These are phyloP conservation scores for Marasmius sp. DNA, from an alignment of 1,284 basidiomycete species.

Conservation along the genomic window DNA sequence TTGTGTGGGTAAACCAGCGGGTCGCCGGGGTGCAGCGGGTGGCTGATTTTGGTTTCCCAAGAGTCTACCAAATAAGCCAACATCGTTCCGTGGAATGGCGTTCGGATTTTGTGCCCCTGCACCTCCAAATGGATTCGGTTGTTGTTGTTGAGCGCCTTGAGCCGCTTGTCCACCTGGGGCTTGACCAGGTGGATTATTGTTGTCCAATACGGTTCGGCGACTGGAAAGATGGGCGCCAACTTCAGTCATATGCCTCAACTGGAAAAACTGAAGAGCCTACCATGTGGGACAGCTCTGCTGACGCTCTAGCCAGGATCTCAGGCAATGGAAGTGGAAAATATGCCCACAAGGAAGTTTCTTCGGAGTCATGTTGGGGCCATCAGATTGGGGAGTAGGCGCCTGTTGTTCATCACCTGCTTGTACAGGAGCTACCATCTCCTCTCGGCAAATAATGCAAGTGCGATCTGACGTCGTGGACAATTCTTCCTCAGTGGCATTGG, in stretches of 20 bases:
- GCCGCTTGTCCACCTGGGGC: conserved; percentile 34
- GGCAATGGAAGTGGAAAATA: conserved; percentile 97
- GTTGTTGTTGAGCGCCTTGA: conserved; percentile 23
- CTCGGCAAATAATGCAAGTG: conserved; percentile 98
- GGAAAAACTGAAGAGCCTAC: conserved; percentile 44
- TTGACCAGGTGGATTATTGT: conserved; percentile 28
- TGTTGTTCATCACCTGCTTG: conserved; percentile 31
- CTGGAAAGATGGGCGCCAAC: conserved; percentile 38
- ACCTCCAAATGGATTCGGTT: conserved; percentile 38
- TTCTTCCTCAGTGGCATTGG: conserved; percentile 89
- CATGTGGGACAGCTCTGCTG: conserved; percentile 97
- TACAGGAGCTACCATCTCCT: conserved; percentile 78
- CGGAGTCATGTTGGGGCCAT: conserved; percentile 91
- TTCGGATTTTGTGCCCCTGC: not conserved
- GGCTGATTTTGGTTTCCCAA: conserved; percentile 18
- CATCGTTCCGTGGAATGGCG: not conserved
- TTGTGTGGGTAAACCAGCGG: conserved; percentile 15
- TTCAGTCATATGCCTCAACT: conserved; percentile 10
- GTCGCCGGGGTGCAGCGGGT: conserved; percentile 18
- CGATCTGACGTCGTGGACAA: conserved; percentile 79
- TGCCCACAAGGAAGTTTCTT: conserved; percentile 97
- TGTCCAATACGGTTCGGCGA: conserved; percentile 83
- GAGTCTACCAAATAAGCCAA: not conserved
- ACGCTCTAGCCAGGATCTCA: conserved; percentile 96
- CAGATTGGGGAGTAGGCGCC: conserved; percentile 33